Base-by-base conservation (phyloP, 225 moss, liverwort and hornwort species). In the Marchantia paleacea region DNA sequence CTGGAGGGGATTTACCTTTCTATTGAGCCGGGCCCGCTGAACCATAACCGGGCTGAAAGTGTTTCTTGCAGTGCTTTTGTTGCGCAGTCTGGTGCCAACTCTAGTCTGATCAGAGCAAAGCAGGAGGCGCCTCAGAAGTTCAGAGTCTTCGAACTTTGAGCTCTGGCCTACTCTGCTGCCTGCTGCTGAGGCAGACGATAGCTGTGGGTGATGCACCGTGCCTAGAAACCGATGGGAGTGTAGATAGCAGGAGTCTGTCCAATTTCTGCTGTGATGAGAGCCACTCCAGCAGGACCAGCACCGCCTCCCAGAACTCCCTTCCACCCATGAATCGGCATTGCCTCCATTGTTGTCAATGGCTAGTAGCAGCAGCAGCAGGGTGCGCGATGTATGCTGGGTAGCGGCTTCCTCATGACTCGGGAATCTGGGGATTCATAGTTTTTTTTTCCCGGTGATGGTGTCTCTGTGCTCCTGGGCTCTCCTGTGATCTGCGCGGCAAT, bases 21-120 rank as follows among this genome's bases (percentile, higher is more conserved):
- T 15, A 68, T 68, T 68, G 68, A 68, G 68, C 68, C 29, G 68
- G 66, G 68, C 68, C 68, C 68, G 68, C 68, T 65, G 22, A 25
- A 7, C 65, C 65, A 22, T 24, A 24, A 29, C 68, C 11, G 68
- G 68, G 68, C 28, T 68, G 30, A 5, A 68, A 68, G 29, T 68
- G 68, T 29, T 0, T 11, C 68, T 68, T 68, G 7, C 57, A 12
- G 13, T 57, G 19, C 13, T 68, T 31, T 68, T 28, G 12, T 39
- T 1, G 68, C 28, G 30, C 68, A 65, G 65, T 65, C 65, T 24
- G 65, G n/a, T 24, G 65, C 22, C 39, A 65, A 11, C 65, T 65
- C 65, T 8, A 6, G 11, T 65, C 65, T 65, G 65, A 65, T 65
- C 65, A 65, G 25, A 24, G 57, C 57, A 57, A 19, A 57, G 19